phyloP scores from a whole-genome alignment of 805 yeast species.

The Candida maesae region DNA sequence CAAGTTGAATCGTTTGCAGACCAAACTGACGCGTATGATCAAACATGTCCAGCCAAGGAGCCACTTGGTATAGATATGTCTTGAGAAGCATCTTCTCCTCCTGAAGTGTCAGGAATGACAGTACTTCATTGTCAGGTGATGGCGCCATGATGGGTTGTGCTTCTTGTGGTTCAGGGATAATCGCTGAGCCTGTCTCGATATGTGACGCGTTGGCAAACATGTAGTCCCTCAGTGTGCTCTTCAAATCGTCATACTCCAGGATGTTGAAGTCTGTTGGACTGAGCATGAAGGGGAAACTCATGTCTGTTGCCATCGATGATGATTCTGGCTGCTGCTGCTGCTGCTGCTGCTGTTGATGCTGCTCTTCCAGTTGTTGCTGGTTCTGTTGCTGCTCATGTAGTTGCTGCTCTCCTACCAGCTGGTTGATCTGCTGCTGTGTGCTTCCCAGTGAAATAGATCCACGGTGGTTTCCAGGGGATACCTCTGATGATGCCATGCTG shows the following conservation, averaged over 20 bases:
- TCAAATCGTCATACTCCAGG: constrained; percentile 30
- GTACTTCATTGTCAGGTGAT: constrained; percentile 1
- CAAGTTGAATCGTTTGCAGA: constrained; percentile 32
- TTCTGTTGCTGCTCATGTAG: background rate
- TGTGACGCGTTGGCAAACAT: constrained; percentile 36
- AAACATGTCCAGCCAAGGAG: constrained; percentile 39
- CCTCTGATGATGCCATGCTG: constrained; percentile 1
- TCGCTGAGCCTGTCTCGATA: constrained; percentile 9
- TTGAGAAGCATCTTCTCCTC: constrained; percentile 32
- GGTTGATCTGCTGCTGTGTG: no score
- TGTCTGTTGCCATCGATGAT: background rate
- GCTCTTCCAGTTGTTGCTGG: background rate
- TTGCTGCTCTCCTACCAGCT: no score
- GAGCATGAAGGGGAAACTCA: constrained; percentile 6
- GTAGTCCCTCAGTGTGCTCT: constrained; percentile 35
- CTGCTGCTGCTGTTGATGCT: background rate
- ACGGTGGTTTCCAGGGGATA: background rate
- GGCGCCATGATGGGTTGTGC: background rate
- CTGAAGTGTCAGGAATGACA: constrained; percentile 29
- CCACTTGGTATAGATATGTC: constrained; percentile 35
- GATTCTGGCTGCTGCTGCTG: background rate
- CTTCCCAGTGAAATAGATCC: background rate
- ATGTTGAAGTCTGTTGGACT: constrained; percentile 20
- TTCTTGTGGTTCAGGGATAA: constrained; percentile 1
- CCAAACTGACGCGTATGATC: constrained; percentile 33